Evolutionary conservation across 495 filamentous ascomycete genomes (phyloP).

Genomic region (Aspergillus wentii): DNA sequence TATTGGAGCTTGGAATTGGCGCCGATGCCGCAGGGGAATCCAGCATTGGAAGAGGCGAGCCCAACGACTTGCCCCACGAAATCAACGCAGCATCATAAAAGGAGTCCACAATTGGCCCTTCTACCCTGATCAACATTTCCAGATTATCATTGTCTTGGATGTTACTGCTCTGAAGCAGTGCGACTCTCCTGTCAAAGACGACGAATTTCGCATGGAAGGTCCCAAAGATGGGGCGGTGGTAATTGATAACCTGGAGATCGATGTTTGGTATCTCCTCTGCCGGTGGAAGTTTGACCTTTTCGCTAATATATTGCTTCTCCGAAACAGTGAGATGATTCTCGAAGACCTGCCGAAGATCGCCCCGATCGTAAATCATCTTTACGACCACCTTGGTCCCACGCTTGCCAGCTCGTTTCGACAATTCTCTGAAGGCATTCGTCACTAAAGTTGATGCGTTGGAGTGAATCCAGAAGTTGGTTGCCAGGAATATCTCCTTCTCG

Average conservation of each 20-base stretch:
- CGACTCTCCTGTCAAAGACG: slow-evolving; percentile 66
- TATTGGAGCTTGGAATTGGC: slow-evolving; percentile 22
- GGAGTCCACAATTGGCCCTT: slow-evolving; percentile 71
- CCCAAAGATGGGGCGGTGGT: slow-evolving; percentile 64
- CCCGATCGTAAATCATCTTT: slow-evolving; percentile 73
- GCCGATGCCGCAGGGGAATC: slow-evolving; percentile 42
- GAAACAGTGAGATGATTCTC: slow-evolving; percentile 58
- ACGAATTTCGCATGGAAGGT: slow-evolving; percentile 78
- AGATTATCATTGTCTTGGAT: slow-evolving; percentile 74
- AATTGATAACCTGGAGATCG: slow-evolving; percentile 70
- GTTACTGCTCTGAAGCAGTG: slow-evolving; percentile 68
- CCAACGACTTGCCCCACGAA: slow-evolving; percentile 61
- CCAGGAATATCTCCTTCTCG: slow-evolving; percentile 65
- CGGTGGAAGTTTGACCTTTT: slow-evolving; percentile 53
- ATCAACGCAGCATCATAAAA: slow-evolving; percentile 69
- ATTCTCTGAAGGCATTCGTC: slow-evolving; percentile 62
- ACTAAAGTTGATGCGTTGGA: slow-evolving; percentile 62
- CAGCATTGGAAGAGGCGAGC: slow-evolving; percentile 57
- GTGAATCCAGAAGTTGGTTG: slow-evolving; percentile 71
- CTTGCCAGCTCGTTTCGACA: slow-evolving; percentile 59
- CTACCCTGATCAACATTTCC: slow-evolving; percentile 75
- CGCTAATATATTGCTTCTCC: slow-evolving; percentile 51
- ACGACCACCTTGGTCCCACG: slow-evolving; percentile 55
- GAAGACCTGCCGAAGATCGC: slow-evolving; percentile 57
- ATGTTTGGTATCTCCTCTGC: slow-evolving; percentile 62